These are phyloP conservation scores for Geosiphon pyriformis DNA, from an alignment of 192 early-diverging fungal genomes.

Conservation along the genomic window DNA sequence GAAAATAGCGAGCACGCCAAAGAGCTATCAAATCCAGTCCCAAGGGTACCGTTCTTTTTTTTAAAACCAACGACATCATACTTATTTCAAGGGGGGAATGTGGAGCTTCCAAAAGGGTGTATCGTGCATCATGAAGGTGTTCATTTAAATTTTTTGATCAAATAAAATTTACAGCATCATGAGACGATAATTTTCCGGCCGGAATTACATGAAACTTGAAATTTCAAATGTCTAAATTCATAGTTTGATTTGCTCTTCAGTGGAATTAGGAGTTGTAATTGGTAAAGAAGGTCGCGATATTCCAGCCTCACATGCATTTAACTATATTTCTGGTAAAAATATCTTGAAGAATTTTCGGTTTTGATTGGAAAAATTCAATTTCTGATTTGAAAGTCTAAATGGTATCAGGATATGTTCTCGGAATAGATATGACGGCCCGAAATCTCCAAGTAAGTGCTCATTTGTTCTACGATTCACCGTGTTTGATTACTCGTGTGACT, in stretches of 20 bases:
- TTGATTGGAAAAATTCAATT: not conserved
- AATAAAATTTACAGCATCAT: not conserved
- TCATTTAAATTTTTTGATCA: not conserved
- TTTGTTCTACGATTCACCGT: not conserved
- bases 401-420: constrained; percentile 67
- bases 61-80: constrained; percentile 88
- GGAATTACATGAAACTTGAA: not conserved
- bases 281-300: constrained; percentile 76
- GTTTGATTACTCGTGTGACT: not conserved
- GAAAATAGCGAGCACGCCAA: constrained; percentile 79
- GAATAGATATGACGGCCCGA: constrained; percentile 89
- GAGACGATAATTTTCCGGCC: not conserved
- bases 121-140: constrained; percentile 80
- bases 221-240: constrained; percentile 1
- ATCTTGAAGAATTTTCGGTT: not conserved
- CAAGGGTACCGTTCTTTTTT: constrained; percentile 85
- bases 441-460: constrained; percentile 57
- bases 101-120: constrained; percentile 76
- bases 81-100: constrained; percentile 54
- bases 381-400: not conserved
- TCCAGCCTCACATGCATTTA: constrained; percentile 48
- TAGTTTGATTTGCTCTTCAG: constrained; percentile 27
- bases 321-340: constrained; percentile 53
- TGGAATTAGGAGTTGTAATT: constrained; percentile 92
- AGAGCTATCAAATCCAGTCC: constrained; percentile 90